These are phyloP conservation scores for Dioszegia crocea DNA, from an alignment of 768 basidiomycete genomes.

Conservation along the genomic window DNA sequence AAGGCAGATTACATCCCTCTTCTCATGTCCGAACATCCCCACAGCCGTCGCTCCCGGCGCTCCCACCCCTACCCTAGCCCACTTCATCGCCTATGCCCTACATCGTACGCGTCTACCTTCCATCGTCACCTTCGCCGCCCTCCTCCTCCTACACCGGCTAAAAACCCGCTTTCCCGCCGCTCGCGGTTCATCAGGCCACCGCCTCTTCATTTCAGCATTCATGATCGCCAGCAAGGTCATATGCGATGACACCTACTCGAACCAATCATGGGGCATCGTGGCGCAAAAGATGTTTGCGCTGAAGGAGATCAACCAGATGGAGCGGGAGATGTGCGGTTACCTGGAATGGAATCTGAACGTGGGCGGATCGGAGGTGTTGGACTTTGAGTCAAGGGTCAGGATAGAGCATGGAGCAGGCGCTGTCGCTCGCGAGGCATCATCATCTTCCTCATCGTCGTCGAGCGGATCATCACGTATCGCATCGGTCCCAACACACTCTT, in stretches of 20 bases:
- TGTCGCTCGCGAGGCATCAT: conserved; percentile 18
- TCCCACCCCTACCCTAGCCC: conserved; percentile 62
- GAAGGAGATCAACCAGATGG: conserved; percentile 94
- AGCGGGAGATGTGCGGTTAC: conserved; percentile 87
- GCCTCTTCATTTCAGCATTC: conserved; percentile 83
- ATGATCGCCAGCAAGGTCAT: conserved; percentile 92
- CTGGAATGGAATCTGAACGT: conserved; percentile 69
- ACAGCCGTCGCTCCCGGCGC: conserved; percentile 55
- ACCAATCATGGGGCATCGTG: conserved; percentile 87
- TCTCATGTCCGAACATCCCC: conserved; percentile 79
- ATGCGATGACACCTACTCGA: conserved; percentile 89
- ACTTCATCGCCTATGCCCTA: conserved; percentile 81
- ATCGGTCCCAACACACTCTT: conserved; percentile 11
- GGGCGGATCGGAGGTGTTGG: conserved; percentile 46
- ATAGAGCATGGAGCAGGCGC: conserved; percentile 47
- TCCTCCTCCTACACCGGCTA: conserved; percentile 73
- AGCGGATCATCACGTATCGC: conserved; percentile 13
- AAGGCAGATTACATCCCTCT: conserved; percentile 67
- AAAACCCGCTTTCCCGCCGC: conserved; percentile 91
- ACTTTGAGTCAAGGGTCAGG: conserved; percentile 49
- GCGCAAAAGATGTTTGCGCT: conserved; percentile 80
- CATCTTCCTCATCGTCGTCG: conserved; percentile 15
- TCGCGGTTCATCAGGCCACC: conserved; percentile 81
- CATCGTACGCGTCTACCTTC: conserved; percentile 73
- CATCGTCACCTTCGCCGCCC: conserved; percentile 64